Evolutionary conservation across 257 asterid genomes (phyloP).

Genomic region (Primulina eburnea): DNA sequence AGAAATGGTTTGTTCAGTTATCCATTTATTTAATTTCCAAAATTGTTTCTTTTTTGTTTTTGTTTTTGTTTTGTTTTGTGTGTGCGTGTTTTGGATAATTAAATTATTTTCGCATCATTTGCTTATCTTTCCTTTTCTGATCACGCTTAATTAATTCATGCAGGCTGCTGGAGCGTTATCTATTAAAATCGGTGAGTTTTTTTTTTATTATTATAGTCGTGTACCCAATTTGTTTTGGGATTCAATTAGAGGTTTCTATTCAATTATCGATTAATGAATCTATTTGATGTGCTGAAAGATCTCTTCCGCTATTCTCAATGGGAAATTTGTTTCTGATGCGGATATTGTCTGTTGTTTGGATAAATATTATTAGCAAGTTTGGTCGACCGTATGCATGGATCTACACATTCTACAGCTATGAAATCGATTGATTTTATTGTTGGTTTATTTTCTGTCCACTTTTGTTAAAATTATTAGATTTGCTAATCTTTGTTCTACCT

Average conservation of each 20-base stretch:
- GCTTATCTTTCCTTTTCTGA: slow-evolving; percentile 7
- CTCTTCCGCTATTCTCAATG: background rate
- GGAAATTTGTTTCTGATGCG: background rate
- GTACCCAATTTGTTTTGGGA: background rate
- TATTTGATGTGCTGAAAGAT: background rate
- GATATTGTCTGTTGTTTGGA: background rate
- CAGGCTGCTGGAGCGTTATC: slow-evolving; percentile 99
- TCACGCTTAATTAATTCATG: slow-evolving; percentile 22
- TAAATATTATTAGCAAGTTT: background rate
- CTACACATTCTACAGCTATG: background rate
- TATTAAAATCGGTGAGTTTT: slow-evolving; percentile 79
- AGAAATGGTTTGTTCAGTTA: slow-evolving; percentile 62
- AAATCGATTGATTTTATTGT: background rate
- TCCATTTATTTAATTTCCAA: background rate
- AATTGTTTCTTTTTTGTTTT: background rate
- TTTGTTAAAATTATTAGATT: slow-evolving; percentile 3
- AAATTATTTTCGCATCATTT: slow-evolving; percentile 17
- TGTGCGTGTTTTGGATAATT: background rate
- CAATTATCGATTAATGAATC: background rate
- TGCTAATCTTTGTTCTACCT: slow-evolving; percentile 8
- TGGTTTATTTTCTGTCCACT: background rate
- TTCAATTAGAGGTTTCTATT: background rate
- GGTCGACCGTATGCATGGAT: background rate
- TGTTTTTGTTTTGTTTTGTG: slow-evolving; percentile 7
- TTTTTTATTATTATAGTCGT: background rate